Conservation (phyloP, 495 filamentous ascomycete species). For the Evernia prunastri region DNA sequence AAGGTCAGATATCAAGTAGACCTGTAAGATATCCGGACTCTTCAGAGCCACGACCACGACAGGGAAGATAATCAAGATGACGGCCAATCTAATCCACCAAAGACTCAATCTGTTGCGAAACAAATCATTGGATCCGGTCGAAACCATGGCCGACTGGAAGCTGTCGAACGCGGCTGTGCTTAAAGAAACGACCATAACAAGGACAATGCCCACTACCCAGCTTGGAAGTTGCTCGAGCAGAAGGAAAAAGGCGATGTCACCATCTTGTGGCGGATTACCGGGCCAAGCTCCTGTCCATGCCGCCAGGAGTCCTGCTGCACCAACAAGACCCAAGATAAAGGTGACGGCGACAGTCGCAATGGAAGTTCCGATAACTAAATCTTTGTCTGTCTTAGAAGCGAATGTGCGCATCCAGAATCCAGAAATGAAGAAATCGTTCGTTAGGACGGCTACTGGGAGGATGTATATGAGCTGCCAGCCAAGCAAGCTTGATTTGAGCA, state of each 20-base stretch:
- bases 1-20: conserved; percentile 70
- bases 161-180: conserved; percentile 69
- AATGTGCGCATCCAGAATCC: conserved; percentile 79
- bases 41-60: conserved; percentile 64
- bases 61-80: conserved; percentile 62
- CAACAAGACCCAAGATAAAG: conserved; percentile 59
- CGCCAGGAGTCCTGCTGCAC: conserved; percentile 61
- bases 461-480: conserved; percentile 78
- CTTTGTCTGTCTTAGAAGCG: conserved; percentile 66
- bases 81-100: conserved; percentile 57
- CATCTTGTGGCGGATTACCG: conserved; percentile 45
- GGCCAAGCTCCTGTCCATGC: conserved; percentile 63
- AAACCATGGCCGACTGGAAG: conserved; percentile 71
- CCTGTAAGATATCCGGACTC: conserved; percentile 63
- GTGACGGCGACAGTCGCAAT: conserved; percentile 55
- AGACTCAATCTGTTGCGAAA: conserved; percentile 68
- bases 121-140: conserved; percentile 66
- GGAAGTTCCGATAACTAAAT: conserved; percentile 63
- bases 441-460: conserved; percentile 64
- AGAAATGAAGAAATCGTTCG: conserved; percentile 73
- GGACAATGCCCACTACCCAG: conserved; percentile 69
- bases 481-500: conserved; percentile 53
- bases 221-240: conserved; percentile 60
- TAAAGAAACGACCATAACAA: conserved; percentile 68
- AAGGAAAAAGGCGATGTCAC: conserved; percentile 65